Evolutionary conservation across 2,329 filamentous ascomycete genomes (phyloP).

Genomic region (Claviceps arundinis): DNA sequence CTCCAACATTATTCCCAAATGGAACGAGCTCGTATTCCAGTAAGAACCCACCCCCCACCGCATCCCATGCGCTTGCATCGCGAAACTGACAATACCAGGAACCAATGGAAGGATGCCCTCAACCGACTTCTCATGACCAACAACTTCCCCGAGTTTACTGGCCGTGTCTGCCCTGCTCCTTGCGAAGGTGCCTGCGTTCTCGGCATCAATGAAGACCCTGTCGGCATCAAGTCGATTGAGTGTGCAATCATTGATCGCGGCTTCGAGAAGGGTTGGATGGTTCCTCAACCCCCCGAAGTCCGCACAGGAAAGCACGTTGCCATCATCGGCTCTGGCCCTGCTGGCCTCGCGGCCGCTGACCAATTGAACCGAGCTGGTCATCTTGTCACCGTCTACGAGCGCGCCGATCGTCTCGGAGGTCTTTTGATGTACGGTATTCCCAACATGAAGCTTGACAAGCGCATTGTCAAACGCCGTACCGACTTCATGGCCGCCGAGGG

Average conservation of each 20-base stretch:
- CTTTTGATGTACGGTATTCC: slow-evolving; percentile 97
- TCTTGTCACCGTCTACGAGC: slow-evolving; percentile 80
- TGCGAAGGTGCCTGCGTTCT: slow-evolving; percentile 94
- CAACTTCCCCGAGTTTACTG: slow-evolving; percentile 97
- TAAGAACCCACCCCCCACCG: not conserved
- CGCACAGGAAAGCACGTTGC: slow-evolving; percentile 83
- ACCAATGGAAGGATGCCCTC: slow-evolving; percentile 81
- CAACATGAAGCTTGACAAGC: slow-evolving; percentile 99
- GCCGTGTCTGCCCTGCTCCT: slow-evolving; percentile 89
- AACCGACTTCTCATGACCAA: slow-evolving; percentile 91
- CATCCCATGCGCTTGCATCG: not conserved
- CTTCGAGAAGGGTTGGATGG: slow-evolving; percentile 97
- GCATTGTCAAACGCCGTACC: slow-evolving; percentile 85
- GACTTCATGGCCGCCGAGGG: slow-evolving; percentile 91
- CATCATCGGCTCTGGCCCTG: slow-evolving; percentile 82
- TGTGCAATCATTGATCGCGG: slow-evolving; percentile 96
- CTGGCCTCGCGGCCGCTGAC: slow-evolving; percentile 80
- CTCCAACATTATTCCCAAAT: slow-evolving; percentile 95
- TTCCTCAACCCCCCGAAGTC: slow-evolving; percentile 62
- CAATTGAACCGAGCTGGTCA: slow-evolving; percentile 92
- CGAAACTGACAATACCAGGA: slow-evolving; percentile 11
- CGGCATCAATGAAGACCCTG: slow-evolving; percentile 91
- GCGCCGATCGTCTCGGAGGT: slow-evolving; percentile 78
- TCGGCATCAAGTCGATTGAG: slow-evolving; percentile 97
- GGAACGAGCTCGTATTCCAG: slow-evolving; percentile 71